Evolutionary conservation across 2,329 filamentous ascomycete genomes (phyloP).

Genomic region (Alternaria conjuncta): DNA sequence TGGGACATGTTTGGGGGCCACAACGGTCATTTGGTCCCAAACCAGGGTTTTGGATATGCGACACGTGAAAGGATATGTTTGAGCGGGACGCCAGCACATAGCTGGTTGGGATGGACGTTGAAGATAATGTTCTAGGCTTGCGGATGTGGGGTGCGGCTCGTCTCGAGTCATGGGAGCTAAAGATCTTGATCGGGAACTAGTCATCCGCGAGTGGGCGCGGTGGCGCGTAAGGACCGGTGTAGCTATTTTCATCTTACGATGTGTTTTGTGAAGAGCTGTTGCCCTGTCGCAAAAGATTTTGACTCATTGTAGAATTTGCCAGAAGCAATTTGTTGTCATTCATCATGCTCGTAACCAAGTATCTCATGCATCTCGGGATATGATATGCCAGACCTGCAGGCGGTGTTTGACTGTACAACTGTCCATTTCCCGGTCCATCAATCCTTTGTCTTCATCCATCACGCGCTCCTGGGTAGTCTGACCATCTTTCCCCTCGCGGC

Average conservation of each 20-base stretch:
- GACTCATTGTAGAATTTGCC: not conserved
- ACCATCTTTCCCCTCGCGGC: constrained; percentile 44
- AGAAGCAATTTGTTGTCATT: not conserved
- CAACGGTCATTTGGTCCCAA: not conserved
- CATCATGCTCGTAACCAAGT: not conserved
- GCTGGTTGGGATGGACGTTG: not conserved
- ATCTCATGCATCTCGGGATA: not conserved
- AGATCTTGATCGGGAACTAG: not conserved
- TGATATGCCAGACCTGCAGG: not conserved
- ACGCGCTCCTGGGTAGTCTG: not conserved
- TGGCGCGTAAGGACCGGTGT: not conserved
- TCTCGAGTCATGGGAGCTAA: not conserved
- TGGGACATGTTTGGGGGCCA: not conserved
- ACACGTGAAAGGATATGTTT: too few relatives aligned
- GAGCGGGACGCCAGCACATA: not conserved
- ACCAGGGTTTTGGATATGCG: not conserved
- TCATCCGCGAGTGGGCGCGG: not conserved
- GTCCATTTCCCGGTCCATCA: not conserved
- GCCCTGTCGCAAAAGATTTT: too few relatives aligned
- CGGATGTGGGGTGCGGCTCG: not conserved
- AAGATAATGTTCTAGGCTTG: not conserved
- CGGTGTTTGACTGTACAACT: not conserved
- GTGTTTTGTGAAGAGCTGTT: not conserved
- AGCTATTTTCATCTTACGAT: not conserved
- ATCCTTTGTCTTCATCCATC: not conserved